Conservation (phyloP, 2,329 filamentous ascomycete species). For the Phaeosphaeria sp. region DNA sequence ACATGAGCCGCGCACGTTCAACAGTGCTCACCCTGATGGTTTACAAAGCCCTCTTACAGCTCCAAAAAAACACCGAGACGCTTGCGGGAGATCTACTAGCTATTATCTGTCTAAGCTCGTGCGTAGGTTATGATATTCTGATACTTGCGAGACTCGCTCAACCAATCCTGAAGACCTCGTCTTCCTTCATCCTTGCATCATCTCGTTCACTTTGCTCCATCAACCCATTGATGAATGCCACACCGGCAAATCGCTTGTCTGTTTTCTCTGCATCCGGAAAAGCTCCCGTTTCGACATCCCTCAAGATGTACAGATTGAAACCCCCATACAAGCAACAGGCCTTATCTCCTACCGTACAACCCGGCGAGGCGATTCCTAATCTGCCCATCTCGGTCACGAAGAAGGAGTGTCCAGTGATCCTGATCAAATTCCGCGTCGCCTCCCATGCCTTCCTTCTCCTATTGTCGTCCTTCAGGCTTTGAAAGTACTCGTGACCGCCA, state of each 20-base stretch:
- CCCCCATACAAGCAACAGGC: conserved; percentile 6
- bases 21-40: too few species aligned
- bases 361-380: conserved; percentile 4
- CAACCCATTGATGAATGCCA: neutral
- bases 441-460: neutral
- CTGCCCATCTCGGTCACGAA: conserved; percentile 2
- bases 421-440: neutral
- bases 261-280: neutral
- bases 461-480: neutral
- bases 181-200: neutral
- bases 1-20: too few species aligned
- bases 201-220: neutral
- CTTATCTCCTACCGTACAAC: conserved; percentile 6
- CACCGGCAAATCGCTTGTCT: neutral
- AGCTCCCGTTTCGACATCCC: neutral
- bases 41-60: too few species aligned
- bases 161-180: neutral
- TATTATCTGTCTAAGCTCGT: too few species aligned
- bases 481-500: neutral
- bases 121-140: too few species aligned
- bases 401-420: neutral
- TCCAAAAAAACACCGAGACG: too few species aligned
- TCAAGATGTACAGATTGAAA: neutral
- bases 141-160: too few species aligned
- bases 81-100: too few species aligned